Percentiles rank a stretch among this genome's conserved stretches.
These are phyloP conservation scores for Scutellaria barbata DNA, from an alignment of 257 asterid species.

Conservation along the genomic window DNA sequence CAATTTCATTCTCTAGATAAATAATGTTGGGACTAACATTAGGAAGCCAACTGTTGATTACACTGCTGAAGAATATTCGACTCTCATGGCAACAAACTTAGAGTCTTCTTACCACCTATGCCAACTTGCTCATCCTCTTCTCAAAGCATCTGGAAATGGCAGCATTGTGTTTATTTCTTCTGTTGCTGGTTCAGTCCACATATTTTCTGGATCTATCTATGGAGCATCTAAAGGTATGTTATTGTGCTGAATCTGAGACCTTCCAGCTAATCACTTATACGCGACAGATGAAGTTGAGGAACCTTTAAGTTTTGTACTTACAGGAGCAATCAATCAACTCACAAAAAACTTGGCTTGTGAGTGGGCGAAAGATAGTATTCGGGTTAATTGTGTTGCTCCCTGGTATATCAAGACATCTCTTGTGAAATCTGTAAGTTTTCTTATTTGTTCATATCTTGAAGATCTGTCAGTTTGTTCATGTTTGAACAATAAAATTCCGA, in stretches of 20 bases:
- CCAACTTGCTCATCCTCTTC: conserved; percentile 84
- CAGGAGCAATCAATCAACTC: conserved; percentile 97
- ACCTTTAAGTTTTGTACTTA: conserved; percentile 20
- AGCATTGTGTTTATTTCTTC: conserved; percentile 86
- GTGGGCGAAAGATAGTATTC: conserved; percentile 92
- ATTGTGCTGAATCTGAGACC: background rate
- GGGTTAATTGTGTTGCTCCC: conserved; percentile 92
- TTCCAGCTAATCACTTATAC: conserved; percentile 13
- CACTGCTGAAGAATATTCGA: conserved; percentile 74
- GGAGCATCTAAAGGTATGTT: conserved; percentile 86
- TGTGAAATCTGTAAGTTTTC: conserved; percentile 65
- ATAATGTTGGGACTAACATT: conserved; percentile 91
- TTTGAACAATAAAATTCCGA: conserved; percentile 6
- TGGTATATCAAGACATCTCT: conserved; percentile 91
- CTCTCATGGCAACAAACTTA: conserved; percentile 76
- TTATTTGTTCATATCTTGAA: conserved; percentile 26
- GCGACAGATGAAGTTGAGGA: conserved; percentile 22
- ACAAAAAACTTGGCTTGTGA: conserved; percentile 91
- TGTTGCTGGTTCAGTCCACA: conserved; percentile 72
- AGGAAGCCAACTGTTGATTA: conserved; percentile 84
- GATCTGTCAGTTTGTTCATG: conserved; percentile 4
- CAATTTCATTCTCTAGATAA: conserved; percentile 49
- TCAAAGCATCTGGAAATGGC: conserved; percentile 81
- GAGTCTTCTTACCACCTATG: conserved; percentile 87
- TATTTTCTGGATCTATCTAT: conserved; percentile 78